Evolutionary conservation across 768 basidiomycete genomes (phyloP), one percentile per base, ranked within the genome.

Genomic region (Rhodosporidiobolus odoratus): DNA sequence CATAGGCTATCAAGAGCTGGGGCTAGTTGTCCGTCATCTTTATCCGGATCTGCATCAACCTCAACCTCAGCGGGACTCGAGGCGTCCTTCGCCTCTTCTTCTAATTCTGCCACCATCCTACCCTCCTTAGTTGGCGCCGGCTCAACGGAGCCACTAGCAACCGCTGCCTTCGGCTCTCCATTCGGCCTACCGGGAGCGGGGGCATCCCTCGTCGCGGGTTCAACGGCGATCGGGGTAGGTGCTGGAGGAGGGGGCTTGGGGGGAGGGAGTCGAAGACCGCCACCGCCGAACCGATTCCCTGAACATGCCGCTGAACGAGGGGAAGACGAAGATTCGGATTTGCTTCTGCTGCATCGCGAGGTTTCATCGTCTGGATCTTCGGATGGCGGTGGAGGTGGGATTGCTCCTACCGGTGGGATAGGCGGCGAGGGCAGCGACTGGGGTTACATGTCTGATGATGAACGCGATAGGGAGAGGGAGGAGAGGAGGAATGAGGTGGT

Each of bases 231-330:
- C 43, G 9, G 15, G 53, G 5, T 25, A 34, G 19, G 16, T 37
- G 13, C 54, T n/a, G 68, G 38, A 12, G 54, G 41, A n/a, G 54
- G 54, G 4, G 63, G 27, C 21, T 3, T 7, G 2, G 47, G 13
- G 17, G 21, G 48, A 7, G 25, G 64, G 27, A 30, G 62, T n/a
- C n/a, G n/a, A n/a, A n/a, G n/a, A n/a, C n/a, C n/a, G 0, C 68
- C 72, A 1, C 58, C 72, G 3, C 72, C 72, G 30, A 73, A 73
- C 23, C 72, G 72, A 7, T 73, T 73, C 47, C 72, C 72, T 16
- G 72, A 73, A 17, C 47, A 50, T 23, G 60, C 43, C 0, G n/a
- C n/a, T n/a, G n/a, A n/a, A n/a, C n/a, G n/a, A n/a, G 40, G 43
- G 19, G 59, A 61, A 7, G 54, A 61, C 37, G 65, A 63, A 13